Base-by-base conservation (phyloP, 2,329 filamentous ascomycete species). In the Aspergillus neoniger region DNA sequence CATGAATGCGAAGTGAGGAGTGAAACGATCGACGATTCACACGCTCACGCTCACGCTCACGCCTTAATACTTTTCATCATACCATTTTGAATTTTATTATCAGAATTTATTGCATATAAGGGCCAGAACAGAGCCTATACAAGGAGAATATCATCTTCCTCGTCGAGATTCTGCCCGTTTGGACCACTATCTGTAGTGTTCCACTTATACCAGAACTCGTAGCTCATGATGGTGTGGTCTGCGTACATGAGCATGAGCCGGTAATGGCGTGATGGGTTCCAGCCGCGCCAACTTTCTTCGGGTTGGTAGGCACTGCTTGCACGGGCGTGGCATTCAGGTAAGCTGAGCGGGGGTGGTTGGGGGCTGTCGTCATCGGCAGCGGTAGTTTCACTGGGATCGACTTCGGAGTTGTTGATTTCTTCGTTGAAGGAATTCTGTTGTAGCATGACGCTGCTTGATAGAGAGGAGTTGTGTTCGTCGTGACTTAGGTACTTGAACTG, bases 221-320 rank as follows among this genome's bases (percentile, higher is more conserved):
- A 89, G 60, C 80, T 84, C 74, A 87, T 70, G 7, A 88, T 75
- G 0, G 81, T 82, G 63, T 85, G 80, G 69, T 88, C 83, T 15
- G 72, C 73, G 69, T 83, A 88, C 61, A 81, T 80, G 67, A 89
- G 72, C 63, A 89, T 70, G 19, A 89, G 64, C 28, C 86, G 71
- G 63, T 82, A 82, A 48, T 76, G 75, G 19, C 80, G 78, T 15
- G 76, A 80, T 19, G 73, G 72, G 47, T 77, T 75, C 53, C 69
- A 72, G 14, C 76, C 74, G 43, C 76, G 74, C 76, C 79, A 80
- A 44, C 51, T 50, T 59, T 77, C 74, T 12, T 70, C 65, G 6
- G 75, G 74, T n/a, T 70, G 67, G 32, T 76, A 72, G 50, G 63
- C 65, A 6, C 60, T 63, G 5, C 71, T 72, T 8, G 74, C 75